Evolutionary conservation across 768 basidiomycete species (phyloP).

Genomic region (Podaxis sp.): DNA sequence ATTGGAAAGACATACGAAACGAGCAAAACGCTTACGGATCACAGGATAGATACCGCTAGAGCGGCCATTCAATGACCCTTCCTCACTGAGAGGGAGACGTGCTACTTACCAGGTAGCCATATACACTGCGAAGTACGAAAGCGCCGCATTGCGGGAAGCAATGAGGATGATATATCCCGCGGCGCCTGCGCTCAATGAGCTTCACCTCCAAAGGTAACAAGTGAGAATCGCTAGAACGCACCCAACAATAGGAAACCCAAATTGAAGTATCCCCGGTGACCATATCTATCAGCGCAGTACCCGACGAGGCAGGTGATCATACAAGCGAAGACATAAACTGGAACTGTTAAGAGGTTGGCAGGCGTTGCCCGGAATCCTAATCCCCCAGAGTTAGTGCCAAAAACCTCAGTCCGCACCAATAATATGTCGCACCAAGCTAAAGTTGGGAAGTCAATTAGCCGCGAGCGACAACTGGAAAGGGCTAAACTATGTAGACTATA

Average conservation of each 20-base stretch:
- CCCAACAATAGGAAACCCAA: conserved; percentile 48
- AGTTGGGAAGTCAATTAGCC: background rate
- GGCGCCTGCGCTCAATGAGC: conserved; percentile 35
- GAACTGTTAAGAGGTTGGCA: conserved; percentile 77
- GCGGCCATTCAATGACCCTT: background rate
- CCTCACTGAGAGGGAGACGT: background rate
- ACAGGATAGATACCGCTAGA: conserved; percentile 72
- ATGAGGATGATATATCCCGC: conserved; percentile 74
- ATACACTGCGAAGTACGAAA: conserved; percentile 74
- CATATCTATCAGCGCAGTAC: conserved; percentile 59
- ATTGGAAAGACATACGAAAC: background rate
- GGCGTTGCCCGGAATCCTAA: conserved; percentile 65
- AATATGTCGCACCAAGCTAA: conserved; percentile 12
- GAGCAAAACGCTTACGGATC: conserved; percentile 48
- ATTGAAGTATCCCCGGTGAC: conserved; percentile 62
- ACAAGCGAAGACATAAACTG: conserved; percentile 72
- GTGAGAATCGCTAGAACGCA: conserved; percentile 24
- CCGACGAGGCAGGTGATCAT: conserved; percentile 65
- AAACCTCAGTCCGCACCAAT: background rate
- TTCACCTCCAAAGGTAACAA: background rate
- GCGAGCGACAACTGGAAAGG: background rate
- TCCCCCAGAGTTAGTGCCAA: background rate
- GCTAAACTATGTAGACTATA: conserved; percentile 24
- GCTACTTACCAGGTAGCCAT: conserved; percentile 61
- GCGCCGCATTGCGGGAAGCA: conserved; percentile 54